phyloP scores from a whole-genome alignment of 257 asterid genomes.

The Lycium ferocissimum region DNA sequence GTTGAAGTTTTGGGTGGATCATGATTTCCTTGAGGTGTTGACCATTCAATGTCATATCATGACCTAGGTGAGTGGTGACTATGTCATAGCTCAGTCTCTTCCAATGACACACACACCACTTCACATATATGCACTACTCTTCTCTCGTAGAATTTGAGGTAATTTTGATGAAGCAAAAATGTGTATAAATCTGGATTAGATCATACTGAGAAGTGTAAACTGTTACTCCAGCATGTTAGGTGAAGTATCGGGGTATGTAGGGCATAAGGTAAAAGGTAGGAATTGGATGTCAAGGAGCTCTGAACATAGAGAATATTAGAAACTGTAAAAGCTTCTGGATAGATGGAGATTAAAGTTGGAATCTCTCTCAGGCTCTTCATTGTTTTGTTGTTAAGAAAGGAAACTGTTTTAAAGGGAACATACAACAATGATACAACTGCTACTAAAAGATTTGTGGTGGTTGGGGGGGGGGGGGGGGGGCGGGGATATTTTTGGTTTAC shows the following conservation, averaged over 20 bases:
- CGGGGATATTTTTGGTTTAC: too few species aligned
- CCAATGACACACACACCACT: constrained; percentile 1
- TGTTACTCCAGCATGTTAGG: not conserved
- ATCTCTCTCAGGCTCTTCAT: not conserved
- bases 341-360: constrained; percentile 4
- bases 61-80: not conserved
- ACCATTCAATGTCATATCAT: not conserved
- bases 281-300: constrained; percentile 14
- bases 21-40: not conserved
- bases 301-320: not conserved
- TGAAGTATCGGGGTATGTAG: not conserved
- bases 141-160: not conserved
- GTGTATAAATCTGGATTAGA: not conserved
- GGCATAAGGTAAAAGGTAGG: constrained; percentile 19
- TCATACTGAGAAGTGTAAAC: constrained; percentile 15
- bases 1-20: not conserved
- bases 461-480: not conserved
- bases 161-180: constrained; percentile 25
- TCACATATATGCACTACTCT: not conserved
- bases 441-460: constrained; percentile 1
- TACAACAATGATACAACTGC: not conserved
- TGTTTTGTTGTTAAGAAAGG: not conserved
- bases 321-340: not conserved
- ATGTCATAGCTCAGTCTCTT: constrained; percentile 14
- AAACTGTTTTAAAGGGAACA: constrained; percentile 4